Percentiles rank a stretch among this genome's conserved stretches.
These are phyloP conservation scores for Nemania sp. DNA, from an alignment of 2,329 filamentous ascomycete genomes.

Conservation along the genomic window DNA sequence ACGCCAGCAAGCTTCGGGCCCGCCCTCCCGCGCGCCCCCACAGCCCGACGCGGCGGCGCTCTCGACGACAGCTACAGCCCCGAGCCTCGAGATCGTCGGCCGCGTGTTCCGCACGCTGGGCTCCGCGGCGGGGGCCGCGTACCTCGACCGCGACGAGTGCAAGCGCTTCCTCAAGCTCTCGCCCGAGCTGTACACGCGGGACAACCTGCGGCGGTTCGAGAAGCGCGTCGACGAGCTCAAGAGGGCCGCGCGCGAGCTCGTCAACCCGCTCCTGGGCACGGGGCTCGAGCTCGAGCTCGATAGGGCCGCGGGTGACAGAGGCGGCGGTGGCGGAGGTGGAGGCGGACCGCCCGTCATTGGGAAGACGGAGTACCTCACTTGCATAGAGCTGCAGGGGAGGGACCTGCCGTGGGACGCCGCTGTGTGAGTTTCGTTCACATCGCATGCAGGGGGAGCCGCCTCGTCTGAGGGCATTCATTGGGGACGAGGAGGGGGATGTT, in stretches of 20 bases:
- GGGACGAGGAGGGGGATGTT: no score
- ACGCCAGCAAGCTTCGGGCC: constrained; percentile 19
- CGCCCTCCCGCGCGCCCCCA: constrained; percentile 25
- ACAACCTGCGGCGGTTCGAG: constrained; percentile 86
- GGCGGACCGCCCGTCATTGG: constrained; percentile 27
- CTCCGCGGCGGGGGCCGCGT: constrained; percentile 61
- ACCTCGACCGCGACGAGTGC: constrained; percentile 83
- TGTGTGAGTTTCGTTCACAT: no score
- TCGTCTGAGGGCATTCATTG: no score
- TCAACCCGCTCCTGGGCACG: constrained; percentile 84
- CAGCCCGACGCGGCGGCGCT: constrained; percentile 32
- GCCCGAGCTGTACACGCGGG: constrained; percentile 80
- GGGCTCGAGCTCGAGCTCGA: constrained; percentile 79
- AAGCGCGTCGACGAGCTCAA: constrained; percentile 88
- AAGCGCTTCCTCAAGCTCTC: constrained; percentile 87
- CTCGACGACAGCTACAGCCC: constrained; percentile 43
- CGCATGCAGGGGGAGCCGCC: no score
- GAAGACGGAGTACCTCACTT: constrained; percentile 41
- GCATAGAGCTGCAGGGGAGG: constrained; percentile 40
- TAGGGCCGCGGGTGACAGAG: constrained; percentile 31
- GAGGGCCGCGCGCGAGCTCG: constrained; percentile 77
- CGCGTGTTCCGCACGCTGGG: constrained; percentile 80
- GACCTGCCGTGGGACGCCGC: constrained; percentile 42
- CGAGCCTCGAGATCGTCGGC: constrained; percentile 65
- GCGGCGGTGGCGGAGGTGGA: no score